Evolutionary conservation across 805 yeast genomes (phyloP).

Genomic region (Metschnikowia bowlesiae): DNA sequence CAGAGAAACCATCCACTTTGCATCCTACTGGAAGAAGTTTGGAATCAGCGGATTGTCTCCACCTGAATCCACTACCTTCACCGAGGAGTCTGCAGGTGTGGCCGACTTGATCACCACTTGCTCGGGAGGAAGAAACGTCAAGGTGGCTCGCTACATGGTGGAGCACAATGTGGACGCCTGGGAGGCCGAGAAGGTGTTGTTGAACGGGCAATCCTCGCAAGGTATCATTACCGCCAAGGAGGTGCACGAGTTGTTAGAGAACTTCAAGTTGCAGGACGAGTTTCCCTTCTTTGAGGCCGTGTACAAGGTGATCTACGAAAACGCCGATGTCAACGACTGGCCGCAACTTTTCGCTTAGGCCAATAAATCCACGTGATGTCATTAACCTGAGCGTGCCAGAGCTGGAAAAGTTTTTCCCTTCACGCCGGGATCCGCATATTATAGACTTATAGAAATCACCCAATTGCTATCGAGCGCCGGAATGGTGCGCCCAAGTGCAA

Average conservation of each 20-base stretch:
- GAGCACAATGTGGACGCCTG: conserved; percentile 38
- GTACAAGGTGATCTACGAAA: conserved; percentile 39
- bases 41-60: conserved; percentile 22
- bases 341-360: conserved; percentile 34
- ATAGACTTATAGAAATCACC: conserved; percentile 4
- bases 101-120: conserved; percentile 47
- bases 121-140: conserved; percentile 46
- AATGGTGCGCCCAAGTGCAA: too few relatives aligned
- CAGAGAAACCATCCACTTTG: conserved; percentile 40
- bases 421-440: conserved; percentile 4
- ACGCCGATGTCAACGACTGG: conserved; percentile 38
- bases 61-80: conserved; percentile 40
- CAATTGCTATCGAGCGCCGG: background rate
- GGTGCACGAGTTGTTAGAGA: conserved; percentile 42
- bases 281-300: conserved; percentile 46
- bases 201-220: conserved; percentile 45
- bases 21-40: conserved; percentile 23
- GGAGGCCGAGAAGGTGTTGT: conserved; percentile 41
- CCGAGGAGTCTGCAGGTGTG: conserved; percentile 44
- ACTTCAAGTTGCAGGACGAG: conserved; percentile 29
- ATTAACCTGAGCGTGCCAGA: background rate
- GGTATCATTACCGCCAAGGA: conserved; percentile 45
- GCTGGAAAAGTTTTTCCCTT: too few relatives aligned
- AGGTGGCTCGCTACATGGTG: conserved; percentile 44
- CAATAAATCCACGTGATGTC: conserved; percentile 6